These are phyloP conservation scores for Nemania abortiva DNA, from an alignment of 2,329 filamentous ascomycete genomes.

Conservation along the genomic window DNA sequence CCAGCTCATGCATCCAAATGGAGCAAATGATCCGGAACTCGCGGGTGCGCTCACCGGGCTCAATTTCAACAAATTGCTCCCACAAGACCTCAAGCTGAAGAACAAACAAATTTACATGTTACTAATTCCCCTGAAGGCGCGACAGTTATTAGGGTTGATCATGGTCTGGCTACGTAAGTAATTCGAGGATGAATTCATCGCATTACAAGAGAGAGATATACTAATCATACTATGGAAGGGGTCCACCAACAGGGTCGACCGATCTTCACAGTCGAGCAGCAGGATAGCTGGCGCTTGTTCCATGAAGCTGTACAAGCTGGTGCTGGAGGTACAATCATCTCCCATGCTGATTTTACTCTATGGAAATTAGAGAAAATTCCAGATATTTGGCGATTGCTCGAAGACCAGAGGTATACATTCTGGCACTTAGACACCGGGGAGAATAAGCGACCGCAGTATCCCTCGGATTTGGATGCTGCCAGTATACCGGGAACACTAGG, in stretches of 20 bases:
- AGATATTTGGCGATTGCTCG: constrained; percentile 44
- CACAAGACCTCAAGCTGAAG: constrained; percentile 41
- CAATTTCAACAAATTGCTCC: constrained; percentile 41
- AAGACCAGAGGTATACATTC: constrained; percentile 47
- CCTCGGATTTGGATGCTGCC: constrained; percentile 45
- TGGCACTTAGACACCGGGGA: constrained; percentile 48
- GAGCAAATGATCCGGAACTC: constrained; percentile 37
- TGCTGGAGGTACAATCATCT: constrained; percentile 48
- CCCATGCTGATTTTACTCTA: constrained; percentile 47
- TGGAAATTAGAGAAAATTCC: constrained; percentile 47
- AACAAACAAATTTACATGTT: constrained; percentile 49
- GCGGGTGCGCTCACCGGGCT: constrained; percentile 42
- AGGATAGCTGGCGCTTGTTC: constrained; percentile 47
- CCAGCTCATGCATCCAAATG: constrained; percentile 25
- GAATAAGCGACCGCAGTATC: constrained; percentile 48
- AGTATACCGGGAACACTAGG: constrained; percentile 51
- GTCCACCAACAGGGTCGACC: constrained; percentile 45
- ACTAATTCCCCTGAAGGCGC: constrained; percentile 44
- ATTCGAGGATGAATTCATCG: not conserved
- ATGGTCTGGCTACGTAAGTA: constrained; percentile 51
- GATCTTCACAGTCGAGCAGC: constrained; percentile 47
- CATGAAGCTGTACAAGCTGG: constrained; percentile 44
- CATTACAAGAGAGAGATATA: constrained; percentile 8
- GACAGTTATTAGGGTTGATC: constrained; percentile 42
- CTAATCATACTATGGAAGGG: constrained; percentile 38